Percentiles rank a stretch among this genome's conserved stretches.
Evolutionary conservation across 2,329 filamentous ascomycete species (phyloP).

Genomic region (Fusarium azukiicola): DNA sequence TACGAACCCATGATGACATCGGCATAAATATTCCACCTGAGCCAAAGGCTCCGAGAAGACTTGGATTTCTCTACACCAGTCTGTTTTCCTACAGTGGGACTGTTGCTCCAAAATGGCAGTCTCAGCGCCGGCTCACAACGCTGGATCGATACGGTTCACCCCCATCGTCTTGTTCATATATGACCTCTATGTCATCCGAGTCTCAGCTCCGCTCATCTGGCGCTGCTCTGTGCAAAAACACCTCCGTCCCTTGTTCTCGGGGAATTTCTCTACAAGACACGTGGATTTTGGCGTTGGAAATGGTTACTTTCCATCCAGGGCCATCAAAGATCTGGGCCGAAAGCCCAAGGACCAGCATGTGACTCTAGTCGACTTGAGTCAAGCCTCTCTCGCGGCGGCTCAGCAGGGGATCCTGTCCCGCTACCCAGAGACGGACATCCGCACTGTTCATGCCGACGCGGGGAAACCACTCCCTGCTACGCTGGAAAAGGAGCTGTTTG

Average conservation of each 20-base stretch:
- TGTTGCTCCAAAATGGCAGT: slow-evolving; percentile 7
- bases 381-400: slow-evolving; percentile 19
- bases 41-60: background rate
- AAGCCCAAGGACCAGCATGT: slow-evolving; percentile 21
- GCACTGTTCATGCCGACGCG: slow-evolving; percentile 19
- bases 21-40: background rate
- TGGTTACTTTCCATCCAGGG: slow-evolving; percentile 25
- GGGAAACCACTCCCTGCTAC: background rate
- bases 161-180: slow-evolving; percentile 28
- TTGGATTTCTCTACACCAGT: background rate
- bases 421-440: slow-evolving; percentile 16
- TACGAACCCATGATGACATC: background rate
- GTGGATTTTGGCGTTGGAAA: slow-evolving; percentile 37
- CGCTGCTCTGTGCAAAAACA: slow-evolving; percentile 2
- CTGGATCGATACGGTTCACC: slow-evolving; percentile 24
- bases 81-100: background rate
- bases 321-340: background rate
- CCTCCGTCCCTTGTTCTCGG: slow-evolving; percentile 12
- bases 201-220: slow-evolving; percentile 30
- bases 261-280: slow-evolving; percentile 31
- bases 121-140: slow-evolving; percentile 19
- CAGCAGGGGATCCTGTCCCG: slow-evolving; percentile 18
- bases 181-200: slow-evolving; percentile 27
- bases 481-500: background rate
- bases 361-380: slow-evolving; percentile 30